Evolutionary conservation across 805 yeast species (phyloP), one percentile per base, ranked within the genome.

Genomic region (Ogataea trehalophila): DNA sequence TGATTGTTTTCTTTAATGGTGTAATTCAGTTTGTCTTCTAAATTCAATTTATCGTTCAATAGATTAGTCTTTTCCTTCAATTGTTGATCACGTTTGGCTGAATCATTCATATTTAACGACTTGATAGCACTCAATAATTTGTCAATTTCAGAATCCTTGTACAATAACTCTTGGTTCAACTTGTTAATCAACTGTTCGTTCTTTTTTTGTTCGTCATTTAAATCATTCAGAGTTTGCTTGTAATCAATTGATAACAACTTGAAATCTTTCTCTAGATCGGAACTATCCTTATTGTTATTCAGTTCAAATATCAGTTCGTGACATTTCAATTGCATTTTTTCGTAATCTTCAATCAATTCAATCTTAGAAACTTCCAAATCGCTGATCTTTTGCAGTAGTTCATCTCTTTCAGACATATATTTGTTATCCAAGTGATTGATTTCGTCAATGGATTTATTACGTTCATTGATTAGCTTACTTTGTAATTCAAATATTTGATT

Each of bases 1-100:
- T 63, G 63, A 14, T 68, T 70, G 38, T 68, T 60, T 26, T 77
- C 81, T 20, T 63, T 55, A 45, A 66, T 66, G 18, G 71, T 49
- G 20, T 67, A 51, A 33, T 68, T 67, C 34, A 72, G 58, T 43
- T 69, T 65, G 11, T 68, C 64, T 46, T 76, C 79, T 46, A 69
- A 65, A 6, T 61, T 61, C 4, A 67, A 51, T 46, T 70, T 73
- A 1, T 67, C 60, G 52, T 56, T 70, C 48, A 68, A 37, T 33
- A 71, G 49, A 35, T 67, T 68, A 29, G 68, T 51, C 53, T 62
- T 68, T 43, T 70, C 72, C 33, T 69, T 68, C 11, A 51, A 57
- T 16, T 54, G 42, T 33, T 65, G 60, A 15, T 56, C 58, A 3
- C 55, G 42, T 37, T 66, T 49, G 42, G 66, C 61, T 43, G 67